Base-by-base conservation (phyloP, 2,329 filamentous ascomycete species). In the Aspergillus persii region DNA sequence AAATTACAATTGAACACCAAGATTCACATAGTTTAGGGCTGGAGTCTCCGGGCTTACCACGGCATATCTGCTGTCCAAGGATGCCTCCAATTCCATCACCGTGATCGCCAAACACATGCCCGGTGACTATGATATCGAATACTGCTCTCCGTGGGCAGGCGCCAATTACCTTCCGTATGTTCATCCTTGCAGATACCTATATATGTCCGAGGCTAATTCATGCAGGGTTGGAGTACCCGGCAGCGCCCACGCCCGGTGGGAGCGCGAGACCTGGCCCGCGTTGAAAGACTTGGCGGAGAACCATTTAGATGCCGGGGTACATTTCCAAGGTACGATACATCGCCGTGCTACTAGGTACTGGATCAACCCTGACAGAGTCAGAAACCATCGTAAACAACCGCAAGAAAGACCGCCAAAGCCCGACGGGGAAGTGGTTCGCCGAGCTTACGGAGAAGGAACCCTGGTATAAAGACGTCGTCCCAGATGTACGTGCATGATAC, bases 51-150 rank as follows among this genome's bases (percentile, higher is more conserved):
- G 86, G 29, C 79, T 90, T 54, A 89, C 87, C 2, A 88, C 86
- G 2, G 87, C 87, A 39, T 78, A 88, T 27, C 75, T 86, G 15
- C 77, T 89, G 12, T 86, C 86, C 11, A 80, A 80, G 60, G 81
- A 86, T 66, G 74, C 78, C 4, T 68, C 76, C 9, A 82, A 87
- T 65, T 78, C 80, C 29, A 77, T 96, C 63, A 92, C 90, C 0
- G 80, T 96, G 39, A 80, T 92, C 33, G 89, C 91, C 4, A 96
- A 94, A 71, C 90, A 96, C 72, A 95, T 96, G 89, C 93, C 93
- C 0, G 93, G 93, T 39, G 93, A 97, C 78, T 95, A 94, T 75
- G 90, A 94, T 65, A 89, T 93, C 66, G 89, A 96, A 80, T 97
- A 96, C 74, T 88, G 91, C 0, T 96, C 91, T 5, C 92, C 91